phyloP scores from a whole-genome alignment of 176 grass and related monocot species.

The Paspalum vaginatum region DNA sequence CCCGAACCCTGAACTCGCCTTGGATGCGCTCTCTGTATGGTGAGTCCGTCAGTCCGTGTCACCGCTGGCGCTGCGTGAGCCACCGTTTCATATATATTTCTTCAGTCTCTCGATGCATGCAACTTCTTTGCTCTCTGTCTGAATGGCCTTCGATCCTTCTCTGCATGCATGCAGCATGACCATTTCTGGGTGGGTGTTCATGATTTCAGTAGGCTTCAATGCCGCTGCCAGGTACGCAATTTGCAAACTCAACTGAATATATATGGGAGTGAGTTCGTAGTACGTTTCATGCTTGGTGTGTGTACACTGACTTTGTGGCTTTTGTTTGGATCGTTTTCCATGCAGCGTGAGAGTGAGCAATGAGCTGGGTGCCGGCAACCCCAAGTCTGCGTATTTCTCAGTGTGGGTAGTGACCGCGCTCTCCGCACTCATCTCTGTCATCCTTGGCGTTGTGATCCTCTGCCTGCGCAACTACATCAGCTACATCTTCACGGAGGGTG shows the following conservation, averaged over 20 bases:
- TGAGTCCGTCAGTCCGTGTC: conserved; percentile 3
- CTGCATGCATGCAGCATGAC: conserved; percentile 90
- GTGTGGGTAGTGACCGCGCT: conserved; percentile 61
- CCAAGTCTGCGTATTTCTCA: conserved; percentile 68
- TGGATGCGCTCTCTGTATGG: conserved; percentile 68
- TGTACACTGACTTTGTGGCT: neutral
- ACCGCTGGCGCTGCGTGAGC: neutral
- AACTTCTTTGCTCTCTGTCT: neutral
- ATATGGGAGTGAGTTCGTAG: too few relatives aligned
- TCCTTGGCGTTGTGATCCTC: conserved; percentile 49
- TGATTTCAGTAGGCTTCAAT: conserved; percentile 92
- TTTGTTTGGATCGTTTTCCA: too few relatives aligned
- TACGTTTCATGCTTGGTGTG: neutral
- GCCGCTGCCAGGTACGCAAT: conserved; percentile 70
- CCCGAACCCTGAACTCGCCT: conserved; percentile 57
- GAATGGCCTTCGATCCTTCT: too few relatives aligned
- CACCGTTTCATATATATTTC: neutral
- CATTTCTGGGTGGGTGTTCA: conserved; percentile 72
- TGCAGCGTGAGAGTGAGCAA: conserved; percentile 80
- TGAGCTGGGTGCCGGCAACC: conserved; percentile 77
- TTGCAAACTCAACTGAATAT: conserved; percentile 26
- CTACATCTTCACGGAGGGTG: conserved; percentile 78
- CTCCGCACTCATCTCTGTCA: conserved; percentile 34
- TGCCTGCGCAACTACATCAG: conserved; percentile 66
- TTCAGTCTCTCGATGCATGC: neutral